A percentile compares a stretch with the other conserved stretches of the same genome.
Conservation (phyloP, 176 grass and related monocot genomes). For the Puya raimondii region DNA sequence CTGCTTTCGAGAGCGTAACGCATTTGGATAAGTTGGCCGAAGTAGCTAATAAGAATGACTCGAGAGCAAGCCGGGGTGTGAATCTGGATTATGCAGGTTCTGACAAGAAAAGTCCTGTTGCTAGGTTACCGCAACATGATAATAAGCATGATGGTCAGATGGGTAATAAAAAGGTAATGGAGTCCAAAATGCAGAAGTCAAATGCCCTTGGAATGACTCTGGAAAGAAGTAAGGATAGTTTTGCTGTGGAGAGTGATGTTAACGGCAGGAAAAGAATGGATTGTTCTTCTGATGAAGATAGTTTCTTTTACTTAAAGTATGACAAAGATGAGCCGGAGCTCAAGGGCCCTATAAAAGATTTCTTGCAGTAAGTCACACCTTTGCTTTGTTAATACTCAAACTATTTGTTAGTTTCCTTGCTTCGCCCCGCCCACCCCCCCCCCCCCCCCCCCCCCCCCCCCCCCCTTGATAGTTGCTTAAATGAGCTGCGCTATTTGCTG, state of each 20-base stretch:
- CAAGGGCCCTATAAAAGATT: slow-evolving; percentile 73
- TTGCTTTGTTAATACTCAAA: background rate
- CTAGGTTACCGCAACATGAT: slow-evolving; percentile 39
- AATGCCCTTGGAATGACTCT: slow-evolving; percentile 38
- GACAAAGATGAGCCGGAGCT: slow-evolving; percentile 78
- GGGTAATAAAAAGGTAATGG: slow-evolving; percentile 28
- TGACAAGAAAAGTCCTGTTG: slow-evolving; percentile 29
- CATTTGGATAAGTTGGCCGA: slow-evolving; percentile 30
- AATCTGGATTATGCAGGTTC: slow-evolving; percentile 31
- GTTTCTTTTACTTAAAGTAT: slow-evolving; percentile 73
- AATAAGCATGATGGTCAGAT: slow-evolving; percentile 14
- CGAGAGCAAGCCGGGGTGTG: slow-evolving; percentile 21
- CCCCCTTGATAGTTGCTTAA: background rate
- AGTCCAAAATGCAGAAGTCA: slow-evolving; percentile 31
- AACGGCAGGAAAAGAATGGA: slow-evolving; percentile 40
- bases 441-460: too few relatives aligned
- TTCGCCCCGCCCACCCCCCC: too few relatives aligned
- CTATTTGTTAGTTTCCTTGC: background rate
- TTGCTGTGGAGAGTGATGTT: slow-evolving; percentile 35
- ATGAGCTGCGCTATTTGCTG: background rate
- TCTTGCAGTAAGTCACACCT: slow-evolving; percentile 58
- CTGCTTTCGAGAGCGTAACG: slow-evolving; percentile 34
- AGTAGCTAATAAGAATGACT: slow-evolving; percentile 38
- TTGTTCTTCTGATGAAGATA: slow-evolving; percentile 65
- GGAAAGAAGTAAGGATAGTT: slow-evolving; percentile 49